These are phyloP conservation scores for Solanum rostratum DNA, from an alignment of 257 asterid genomes.

Conservation along the genomic window DNA sequence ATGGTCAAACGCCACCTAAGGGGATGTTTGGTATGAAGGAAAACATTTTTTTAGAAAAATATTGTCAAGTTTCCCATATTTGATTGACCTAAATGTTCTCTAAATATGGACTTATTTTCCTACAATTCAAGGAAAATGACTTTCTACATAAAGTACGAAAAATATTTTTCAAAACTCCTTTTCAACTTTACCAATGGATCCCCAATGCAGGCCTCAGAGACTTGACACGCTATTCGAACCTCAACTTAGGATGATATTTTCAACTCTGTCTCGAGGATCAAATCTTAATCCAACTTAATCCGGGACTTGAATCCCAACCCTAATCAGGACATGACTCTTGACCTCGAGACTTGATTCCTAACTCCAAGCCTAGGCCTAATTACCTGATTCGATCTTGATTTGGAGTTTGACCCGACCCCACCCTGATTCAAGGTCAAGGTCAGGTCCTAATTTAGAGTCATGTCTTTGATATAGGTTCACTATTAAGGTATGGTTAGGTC, in stretches of 20 bases:
- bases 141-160: rapidly evolving
- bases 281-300: too few species aligned
- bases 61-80: too few species aligned
- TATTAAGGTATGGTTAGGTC: neutral
- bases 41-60: too few species aligned
- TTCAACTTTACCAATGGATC: neutral
- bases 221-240: neutral
- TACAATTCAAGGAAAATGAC: neutral
- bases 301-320: rapidly evolving
- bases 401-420: neutral
- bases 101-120: too few species aligned
- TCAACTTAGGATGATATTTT: too few species aligned
- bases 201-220: neutral
- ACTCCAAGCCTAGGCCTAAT: neutral
- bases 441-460: neutral
- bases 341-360: neutral
- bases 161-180: neutral
- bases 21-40: too few species aligned
- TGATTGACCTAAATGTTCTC: too few species aligned
- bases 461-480: neutral
- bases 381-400: neutral
- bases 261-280: too few species aligned
- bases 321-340: too few species aligned
- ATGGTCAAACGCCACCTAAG: neutral
- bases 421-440: neutral